A percentile compares a stretch with the other conserved stretches of the same genome.
phyloP scores from a whole-genome alignment of 2,329 filamentous ascomycete species.

The Colletotrichum phormii region DNA sequence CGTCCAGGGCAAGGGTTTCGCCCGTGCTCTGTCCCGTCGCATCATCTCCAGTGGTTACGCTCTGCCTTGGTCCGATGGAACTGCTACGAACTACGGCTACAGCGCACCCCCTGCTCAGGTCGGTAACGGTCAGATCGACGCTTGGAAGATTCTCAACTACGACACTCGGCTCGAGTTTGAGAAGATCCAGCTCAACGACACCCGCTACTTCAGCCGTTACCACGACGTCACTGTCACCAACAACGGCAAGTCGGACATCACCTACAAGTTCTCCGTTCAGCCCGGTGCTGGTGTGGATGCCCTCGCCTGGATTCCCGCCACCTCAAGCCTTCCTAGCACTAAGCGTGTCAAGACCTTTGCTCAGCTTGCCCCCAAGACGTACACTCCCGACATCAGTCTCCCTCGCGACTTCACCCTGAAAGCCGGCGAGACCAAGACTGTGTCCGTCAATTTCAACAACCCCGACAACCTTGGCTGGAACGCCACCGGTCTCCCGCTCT shows the following conservation, averaged over 20 bases:
- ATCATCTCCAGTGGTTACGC: slow-evolving; percentile 49
- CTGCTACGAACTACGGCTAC: slow-evolving; percentile 39
- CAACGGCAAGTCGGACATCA: slow-evolving; percentile 46
- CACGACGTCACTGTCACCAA: slow-evolving; percentile 49
- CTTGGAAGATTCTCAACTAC: slow-evolving; percentile 54
- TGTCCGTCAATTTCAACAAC: slow-evolving; percentile 44
- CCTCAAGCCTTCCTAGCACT: not conserved
- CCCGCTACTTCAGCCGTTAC: slow-evolving; percentile 49
- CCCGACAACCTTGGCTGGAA: slow-evolving; percentile 39
- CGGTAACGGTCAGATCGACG: slow-evolving; percentile 56
- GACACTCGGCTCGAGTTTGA: slow-evolving; percentile 52
- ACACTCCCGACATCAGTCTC: slow-evolving; percentile 35
- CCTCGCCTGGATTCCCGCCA: slow-evolving; percentile 34
- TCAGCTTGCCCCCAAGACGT: slow-evolving; percentile 39
- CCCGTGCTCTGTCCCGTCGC: slow-evolving; percentile 43
- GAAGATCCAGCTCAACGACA: slow-evolving; percentile 59
- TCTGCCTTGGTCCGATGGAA: slow-evolving; percentile 47
- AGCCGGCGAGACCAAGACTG: slow-evolving; percentile 42
- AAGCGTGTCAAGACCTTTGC: slow-evolving; percentile 39
- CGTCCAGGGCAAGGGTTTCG: slow-evolving; percentile 45
- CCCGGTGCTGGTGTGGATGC: slow-evolving; percentile 51
- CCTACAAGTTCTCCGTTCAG: slow-evolving; percentile 47
- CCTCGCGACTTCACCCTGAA: slow-evolving; percentile 42
- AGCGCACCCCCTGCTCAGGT: slow-evolving; percentile 51
- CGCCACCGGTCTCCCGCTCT: slow-evolving; percentile 45